Evolutionary conservation across 768 basidiomycete genomes (phyloP).

Genomic region (Lentinula raphanica): DNA sequence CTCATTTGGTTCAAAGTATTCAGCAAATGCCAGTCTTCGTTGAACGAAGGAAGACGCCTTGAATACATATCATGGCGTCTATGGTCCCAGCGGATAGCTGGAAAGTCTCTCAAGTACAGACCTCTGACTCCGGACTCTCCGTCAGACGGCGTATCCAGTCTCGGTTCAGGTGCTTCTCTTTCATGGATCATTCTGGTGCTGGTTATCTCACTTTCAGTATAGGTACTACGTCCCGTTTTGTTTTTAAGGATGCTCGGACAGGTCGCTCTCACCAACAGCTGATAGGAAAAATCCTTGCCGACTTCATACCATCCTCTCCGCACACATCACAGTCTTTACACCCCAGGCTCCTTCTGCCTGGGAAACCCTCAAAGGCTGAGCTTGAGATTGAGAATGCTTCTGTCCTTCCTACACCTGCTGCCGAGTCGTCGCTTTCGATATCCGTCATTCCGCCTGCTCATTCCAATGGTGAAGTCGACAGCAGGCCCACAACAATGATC

Average conservation of each 20-base stretch:
- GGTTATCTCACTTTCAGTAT: neutral
- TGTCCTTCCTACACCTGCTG: slow-evolving; percentile 4
- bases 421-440: slow-evolving; percentile 5
- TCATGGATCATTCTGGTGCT: neutral
- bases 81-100: slow-evolving; percentile 64
- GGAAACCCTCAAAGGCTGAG: neutral
- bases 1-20: too few relatives aligned
- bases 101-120: slow-evolving; percentile 22
- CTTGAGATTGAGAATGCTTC: neutral
- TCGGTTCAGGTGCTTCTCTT: neutral
- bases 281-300: slow-evolving; percentile 11
- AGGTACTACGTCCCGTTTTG: neutral
- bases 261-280: neutral
- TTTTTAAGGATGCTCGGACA: neutral
- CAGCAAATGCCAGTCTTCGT: slow-evolving; percentile 73
- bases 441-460: slow-evolving; percentile 6
- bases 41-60: slow-evolving; percentile 74
- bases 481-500: neutral
- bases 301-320: slow-evolving; percentile 1
- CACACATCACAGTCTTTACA: neutral
- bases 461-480: neutral
- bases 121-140: slow-evolving; percentile 23
- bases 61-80: slow-evolving; percentile 89
- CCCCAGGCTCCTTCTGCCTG: slow-evolving; percentile 1
- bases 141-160: neutral